A percentile compares a stretch with the other conserved stretches of the same genome.
Conservation (phyloP, 768 basidiomycete genomes). For the Crepidotus variabilis region DNA sequence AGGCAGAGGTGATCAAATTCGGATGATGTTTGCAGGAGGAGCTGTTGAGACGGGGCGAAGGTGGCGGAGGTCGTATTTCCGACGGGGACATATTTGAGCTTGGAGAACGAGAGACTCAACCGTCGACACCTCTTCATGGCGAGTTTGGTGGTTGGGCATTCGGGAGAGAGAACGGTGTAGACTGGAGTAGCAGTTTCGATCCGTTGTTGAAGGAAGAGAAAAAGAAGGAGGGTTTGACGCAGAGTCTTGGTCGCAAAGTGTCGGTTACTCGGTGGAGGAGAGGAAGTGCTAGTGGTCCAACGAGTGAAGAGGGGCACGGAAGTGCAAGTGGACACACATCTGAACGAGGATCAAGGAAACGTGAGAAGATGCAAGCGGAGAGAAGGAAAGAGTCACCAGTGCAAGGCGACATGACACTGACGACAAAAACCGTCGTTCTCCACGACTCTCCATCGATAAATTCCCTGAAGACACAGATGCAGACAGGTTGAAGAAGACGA, state of each 20-base stretch:
- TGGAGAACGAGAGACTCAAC: not conserved
- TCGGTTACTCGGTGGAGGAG: slow-evolving; percentile 27
- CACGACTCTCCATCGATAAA: slow-evolving; percentile 31
- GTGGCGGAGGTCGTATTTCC: not conserved
- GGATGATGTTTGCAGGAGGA: not conserved
- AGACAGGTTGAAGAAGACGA: slow-evolving; percentile 1
- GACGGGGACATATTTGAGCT: not conserved
- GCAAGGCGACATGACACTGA: slow-evolving; percentile 2
- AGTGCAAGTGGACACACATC: slow-evolving; percentile 30
- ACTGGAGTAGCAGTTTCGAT: too few relatives aligned
- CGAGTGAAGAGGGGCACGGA: slow-evolving; percentile 1
- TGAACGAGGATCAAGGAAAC: slow-evolving; percentile 13
- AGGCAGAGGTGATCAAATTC: not conserved
- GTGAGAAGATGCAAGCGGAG: slow-evolving; percentile 8
- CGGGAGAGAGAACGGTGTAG: not conserved
- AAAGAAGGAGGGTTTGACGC: slow-evolving; percentile 13
- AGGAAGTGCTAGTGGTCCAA: slow-evolving; percentile 3
- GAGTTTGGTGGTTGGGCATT: not conserved
- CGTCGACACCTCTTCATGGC: not conserved
- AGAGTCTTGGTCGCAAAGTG: slow-evolving; percentile 30
- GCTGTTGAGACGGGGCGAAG: not conserved
- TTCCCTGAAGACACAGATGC: slow-evolving; percentile 8
- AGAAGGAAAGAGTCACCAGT: slow-evolving; percentile 4
- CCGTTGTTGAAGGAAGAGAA: slow-evolving; percentile 6
- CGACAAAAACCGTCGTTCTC: slow-evolving; percentile 17